Evolutionary conservation across 768 basidiomycete species (phyloP).

Genomic region (Russula lepida): DNA sequence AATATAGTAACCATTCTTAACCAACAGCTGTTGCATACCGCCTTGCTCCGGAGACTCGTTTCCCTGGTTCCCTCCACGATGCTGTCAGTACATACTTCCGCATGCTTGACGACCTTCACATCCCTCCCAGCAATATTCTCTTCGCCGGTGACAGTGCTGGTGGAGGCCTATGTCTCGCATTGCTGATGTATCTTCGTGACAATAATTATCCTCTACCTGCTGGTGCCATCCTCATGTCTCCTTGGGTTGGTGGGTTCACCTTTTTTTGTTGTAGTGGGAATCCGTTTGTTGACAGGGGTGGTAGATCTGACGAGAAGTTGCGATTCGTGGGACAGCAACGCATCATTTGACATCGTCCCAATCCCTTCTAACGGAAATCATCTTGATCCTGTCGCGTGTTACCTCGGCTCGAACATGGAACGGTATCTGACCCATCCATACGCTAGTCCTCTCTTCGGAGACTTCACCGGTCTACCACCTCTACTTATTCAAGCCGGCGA

Average conservation of each 20-base stretch:
- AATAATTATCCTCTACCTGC: conserved; percentile 77
- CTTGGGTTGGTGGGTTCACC: conserved; percentile 79
- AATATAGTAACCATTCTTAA: background rate
- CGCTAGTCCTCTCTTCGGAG: conserved; percentile 89
- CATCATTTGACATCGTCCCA: conserved; percentile 75
- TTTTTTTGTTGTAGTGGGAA: background rate
- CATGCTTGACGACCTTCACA: conserved; percentile 77
- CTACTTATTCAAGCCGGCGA: conserved; percentile 89
- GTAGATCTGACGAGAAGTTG: conserved; percentile 93
- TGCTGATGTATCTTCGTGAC: conserved; percentile 93
- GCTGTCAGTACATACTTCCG: conserved; percentile 82
- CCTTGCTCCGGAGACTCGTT: conserved; percentile 88
- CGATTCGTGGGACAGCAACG: conserved; percentile 94
- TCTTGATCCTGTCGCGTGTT: conserved; percentile 89
- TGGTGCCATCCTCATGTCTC: conserved; percentile 83
- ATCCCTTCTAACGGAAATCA: conserved; percentile 67
- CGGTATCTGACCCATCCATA: conserved; percentile 93
- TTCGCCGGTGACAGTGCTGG: conserved; percentile 91
- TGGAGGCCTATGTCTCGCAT: conserved; percentile 75
- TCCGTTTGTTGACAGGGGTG: conserved; percentile 3
- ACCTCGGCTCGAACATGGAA: conserved; percentile 74
- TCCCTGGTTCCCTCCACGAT: conserved; percentile 85
- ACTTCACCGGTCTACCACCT: conserved; percentile 79
- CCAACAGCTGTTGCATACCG: conserved; percentile 83
- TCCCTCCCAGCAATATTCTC: conserved; percentile 86